Conservation (phyloP, 2,329 filamentous ascomycete genomes). For the Botrytis sinoallii region DNA sequence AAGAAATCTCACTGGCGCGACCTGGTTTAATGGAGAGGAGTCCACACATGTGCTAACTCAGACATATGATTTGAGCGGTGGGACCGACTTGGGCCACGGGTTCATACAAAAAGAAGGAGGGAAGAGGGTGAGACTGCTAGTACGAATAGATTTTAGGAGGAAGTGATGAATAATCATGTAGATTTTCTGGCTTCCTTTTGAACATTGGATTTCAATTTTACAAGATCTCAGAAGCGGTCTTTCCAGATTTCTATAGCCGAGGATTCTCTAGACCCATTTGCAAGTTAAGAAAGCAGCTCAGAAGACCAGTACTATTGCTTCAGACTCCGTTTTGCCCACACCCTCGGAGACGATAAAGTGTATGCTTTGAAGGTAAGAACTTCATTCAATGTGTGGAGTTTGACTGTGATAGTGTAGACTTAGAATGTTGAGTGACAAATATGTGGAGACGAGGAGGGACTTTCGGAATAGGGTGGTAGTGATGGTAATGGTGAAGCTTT, state of each 20-base stretch:
- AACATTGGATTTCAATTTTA: not conserved
- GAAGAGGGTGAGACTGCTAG: not conserved
- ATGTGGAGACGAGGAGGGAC: not conserved
- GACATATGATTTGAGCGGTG: not conserved
- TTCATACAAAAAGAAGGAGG: not conserved
- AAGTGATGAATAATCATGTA: not conserved
- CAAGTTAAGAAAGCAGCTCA: not conserved
- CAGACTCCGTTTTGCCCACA: not conserved
- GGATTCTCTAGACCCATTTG: not conserved
- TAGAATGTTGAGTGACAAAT: not conserved
- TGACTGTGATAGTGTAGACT: not conserved
- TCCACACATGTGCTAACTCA: not conserved
- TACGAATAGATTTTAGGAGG: not conserved
- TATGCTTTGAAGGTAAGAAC: not conserved
- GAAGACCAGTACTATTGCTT: not conserved
- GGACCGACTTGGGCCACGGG: rapidly evolving
- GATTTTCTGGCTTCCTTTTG: not conserved
- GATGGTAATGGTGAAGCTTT: not conserved
- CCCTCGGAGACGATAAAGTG: not conserved
- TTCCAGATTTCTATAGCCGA: not conserved
- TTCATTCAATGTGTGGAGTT: not conserved
- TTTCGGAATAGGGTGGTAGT: not conserved
- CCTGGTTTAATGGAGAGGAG: not conserved
- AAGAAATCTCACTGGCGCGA: not conserved
- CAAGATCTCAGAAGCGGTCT: rapidly evolving